Conservation (phyloP, 257 asterid species). For the Penstemon davidsonii region DNA sequence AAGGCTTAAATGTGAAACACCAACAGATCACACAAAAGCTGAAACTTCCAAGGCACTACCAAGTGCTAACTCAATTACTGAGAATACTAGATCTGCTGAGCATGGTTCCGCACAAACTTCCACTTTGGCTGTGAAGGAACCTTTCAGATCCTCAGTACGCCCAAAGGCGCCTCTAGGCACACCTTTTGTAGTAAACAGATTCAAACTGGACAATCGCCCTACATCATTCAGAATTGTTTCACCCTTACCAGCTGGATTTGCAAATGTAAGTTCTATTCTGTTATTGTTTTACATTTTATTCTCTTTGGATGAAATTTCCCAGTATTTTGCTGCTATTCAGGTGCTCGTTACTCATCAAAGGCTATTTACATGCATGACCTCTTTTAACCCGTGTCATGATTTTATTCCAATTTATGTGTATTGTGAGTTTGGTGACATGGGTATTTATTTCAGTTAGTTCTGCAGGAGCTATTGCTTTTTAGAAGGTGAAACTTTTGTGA, state of each 20-base stretch:
- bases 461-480: too few relatives aligned
- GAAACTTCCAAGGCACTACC: conserved; percentile 51
- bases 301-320: too few relatives aligned
- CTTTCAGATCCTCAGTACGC: conserved; percentile 51
- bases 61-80: conserved; percentile 33
- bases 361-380: too few relatives aligned
- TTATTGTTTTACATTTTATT: too few relatives aligned
- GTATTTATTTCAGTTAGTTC: too few relatives aligned
- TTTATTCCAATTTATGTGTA: too few relatives aligned
- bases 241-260: conserved; percentile 77
- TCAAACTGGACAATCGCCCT: conserved; percentile 93
- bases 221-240: conserved; percentile 73
- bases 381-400: too few relatives aligned
- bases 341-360: too few relatives aligned
- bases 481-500: too few relatives aligned
- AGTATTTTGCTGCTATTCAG: too few relatives aligned
- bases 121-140: conserved; percentile 41
- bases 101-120: conserved; percentile 35
- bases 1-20: conserved; percentile 45
- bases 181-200: conserved; percentile 64
- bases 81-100: conserved; percentile 40
- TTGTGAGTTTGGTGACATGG: too few relatives aligned
- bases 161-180: conserved; percentile 55
- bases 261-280: too few relatives aligned
- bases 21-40: conserved; percentile 41